phyloP scores from a whole-genome alignment of 225 moss, liverwort and hornwort genomes.

The Rhytidiadelphus loreus region DNA sequence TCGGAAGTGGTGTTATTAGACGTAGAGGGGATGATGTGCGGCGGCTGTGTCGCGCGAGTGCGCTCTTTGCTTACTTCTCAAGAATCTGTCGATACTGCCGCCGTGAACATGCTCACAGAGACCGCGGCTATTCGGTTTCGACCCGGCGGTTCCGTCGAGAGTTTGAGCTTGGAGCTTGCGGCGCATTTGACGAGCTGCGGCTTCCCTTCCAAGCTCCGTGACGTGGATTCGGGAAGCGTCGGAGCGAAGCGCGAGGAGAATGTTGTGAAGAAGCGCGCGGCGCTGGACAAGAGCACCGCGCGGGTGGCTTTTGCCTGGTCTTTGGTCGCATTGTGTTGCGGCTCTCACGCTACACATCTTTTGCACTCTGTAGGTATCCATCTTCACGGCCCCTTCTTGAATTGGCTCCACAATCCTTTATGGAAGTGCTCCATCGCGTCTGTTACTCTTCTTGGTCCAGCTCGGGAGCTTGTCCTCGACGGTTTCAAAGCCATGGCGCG shows the following conservation, averaged over 20 bases:
- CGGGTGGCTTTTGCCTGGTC: constrained; percentile 87
- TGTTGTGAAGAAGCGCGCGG: constrained; percentile 52
- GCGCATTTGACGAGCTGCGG: constrained; percentile 56
- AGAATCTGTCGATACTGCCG: constrained; percentile 56
- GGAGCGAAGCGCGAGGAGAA: constrained; percentile 60
- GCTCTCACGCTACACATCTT: constrained; percentile 73
- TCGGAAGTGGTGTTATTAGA: constrained; percentile 60
- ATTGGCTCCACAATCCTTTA: constrained; percentile 55
- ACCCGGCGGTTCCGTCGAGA: background rate
- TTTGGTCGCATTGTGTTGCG: constrained; percentile 82
- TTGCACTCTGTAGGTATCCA: constrained; percentile 71
- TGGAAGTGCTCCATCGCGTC: constrained; percentile 80
- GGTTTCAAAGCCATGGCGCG: constrained; percentile 68
- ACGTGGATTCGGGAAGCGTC: constrained; percentile 34
- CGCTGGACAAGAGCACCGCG: constrained; percentile 54
- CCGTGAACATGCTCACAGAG: constrained; percentile 90
- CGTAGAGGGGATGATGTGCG: constrained; percentile 98
- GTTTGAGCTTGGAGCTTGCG: constrained; percentile 51
- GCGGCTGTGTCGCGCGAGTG: constrained; percentile 90
- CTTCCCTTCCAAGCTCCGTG: constrained; percentile 61
- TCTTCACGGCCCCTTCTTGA: constrained; percentile 42
- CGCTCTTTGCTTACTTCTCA: constrained; percentile 55
- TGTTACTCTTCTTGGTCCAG: constrained; percentile 80
- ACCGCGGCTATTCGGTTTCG: constrained; percentile 76
- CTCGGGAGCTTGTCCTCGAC: constrained; percentile 70